A percentile compares a stretch with the other conserved stretches of the same genome.
These are phyloP conservation scores for Pythium inflatum DNA, from an alignment of 352 stramenopile species.

Conservation along the genomic window DNA sequence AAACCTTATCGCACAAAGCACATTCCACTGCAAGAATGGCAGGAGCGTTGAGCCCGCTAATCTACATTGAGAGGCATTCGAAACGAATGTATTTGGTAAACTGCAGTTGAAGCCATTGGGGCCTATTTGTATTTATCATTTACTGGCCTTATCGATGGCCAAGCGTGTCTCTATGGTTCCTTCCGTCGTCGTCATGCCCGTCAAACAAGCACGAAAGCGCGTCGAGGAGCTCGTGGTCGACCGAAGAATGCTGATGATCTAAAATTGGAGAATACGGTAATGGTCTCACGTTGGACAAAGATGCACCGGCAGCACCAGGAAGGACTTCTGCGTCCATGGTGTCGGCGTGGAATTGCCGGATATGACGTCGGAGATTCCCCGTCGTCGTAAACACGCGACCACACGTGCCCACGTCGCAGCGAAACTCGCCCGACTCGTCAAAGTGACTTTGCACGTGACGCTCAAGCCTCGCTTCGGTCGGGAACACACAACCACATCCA, in stretches of 20 bases:
- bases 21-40: too few species aligned
- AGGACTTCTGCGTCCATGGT: not conserved
- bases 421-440: too few species aligned
- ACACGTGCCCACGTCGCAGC: too few species aligned
- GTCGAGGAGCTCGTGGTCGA: constrained; percentile 12
- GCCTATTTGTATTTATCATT: too few species aligned
- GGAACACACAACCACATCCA: constrained; percentile 20
- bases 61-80: too few species aligned
- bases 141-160: too few species aligned
- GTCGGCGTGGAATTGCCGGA: constrained; percentile 49
- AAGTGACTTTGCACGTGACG: constrained; percentile 23
- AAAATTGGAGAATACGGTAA: not conserved
- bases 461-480: constrained; percentile 26
- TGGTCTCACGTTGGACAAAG: not conserved
- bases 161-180: too few species aligned
- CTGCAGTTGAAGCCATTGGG: too few species aligned
- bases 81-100: too few species aligned
- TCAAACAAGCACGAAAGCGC: constrained; percentile 13
- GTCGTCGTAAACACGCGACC: constrained; percentile 15
- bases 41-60: too few species aligned
- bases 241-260: not conserved
- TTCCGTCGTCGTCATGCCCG: too few species aligned
- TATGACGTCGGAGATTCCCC: constrained; percentile 47
- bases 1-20: too few species aligned
- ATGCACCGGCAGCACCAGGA: not conserved